These are phyloP conservation scores for Pisolithus albus DNA, from an alignment of 768 basidiomycete species.

Conservation along the genomic window DNA sequence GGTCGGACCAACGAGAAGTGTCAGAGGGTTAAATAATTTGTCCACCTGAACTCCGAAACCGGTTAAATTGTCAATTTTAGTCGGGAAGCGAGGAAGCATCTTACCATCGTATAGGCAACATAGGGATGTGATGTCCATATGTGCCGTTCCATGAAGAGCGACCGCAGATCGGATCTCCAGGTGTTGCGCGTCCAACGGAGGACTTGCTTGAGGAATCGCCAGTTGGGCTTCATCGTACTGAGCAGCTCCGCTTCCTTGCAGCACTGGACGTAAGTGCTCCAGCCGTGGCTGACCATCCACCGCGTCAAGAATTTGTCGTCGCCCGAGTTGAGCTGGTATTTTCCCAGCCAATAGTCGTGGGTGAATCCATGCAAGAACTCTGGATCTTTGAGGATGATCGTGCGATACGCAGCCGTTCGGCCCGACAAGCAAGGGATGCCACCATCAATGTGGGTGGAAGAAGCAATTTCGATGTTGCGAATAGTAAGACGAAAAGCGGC, in stretches of 20 bases:
- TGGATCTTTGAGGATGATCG: slow-evolving; percentile 90
- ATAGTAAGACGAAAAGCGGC: slow-evolving; percentile 90
- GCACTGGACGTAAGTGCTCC: slow-evolving; percentile 90
- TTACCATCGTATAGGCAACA: slow-evolving; percentile 75
- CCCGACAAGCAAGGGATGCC: slow-evolving; percentile 89
- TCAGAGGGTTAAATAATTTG: slow-evolving; percentile 82
- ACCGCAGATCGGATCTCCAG: slow-evolving; percentile 85
- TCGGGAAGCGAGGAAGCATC: not conserved
- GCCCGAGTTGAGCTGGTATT: slow-evolving; percentile 91
- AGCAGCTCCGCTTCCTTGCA: slow-evolving; percentile 81
- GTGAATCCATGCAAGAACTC: slow-evolving; percentile 91
- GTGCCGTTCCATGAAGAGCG: slow-evolving; percentile 81
- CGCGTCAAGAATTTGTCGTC: slow-evolving; percentile 93
- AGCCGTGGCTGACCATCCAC: slow-evolving; percentile 95
- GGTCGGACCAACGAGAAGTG: slow-evolving; percentile 76
- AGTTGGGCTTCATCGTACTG: slow-evolving; percentile 95
- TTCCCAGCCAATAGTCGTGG: slow-evolving; percentile 89
- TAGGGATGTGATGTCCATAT: slow-evolving; percentile 84
- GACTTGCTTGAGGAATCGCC: slow-evolving; percentile 93
- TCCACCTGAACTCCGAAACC: slow-evolving; percentile 48
- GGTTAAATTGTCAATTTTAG: not conserved
- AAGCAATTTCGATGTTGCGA: slow-evolving; percentile 88
- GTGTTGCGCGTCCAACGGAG: slow-evolving; percentile 92
- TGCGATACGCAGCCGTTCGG: slow-evolving; percentile 89
- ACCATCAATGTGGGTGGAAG: slow-evolving; percentile 88